Evolutionary conservation across 371 early-diverging fungal species (phyloP), one percentile per base, ranked within the genome.

Genomic region (Fennellomyces sp.): DNA sequence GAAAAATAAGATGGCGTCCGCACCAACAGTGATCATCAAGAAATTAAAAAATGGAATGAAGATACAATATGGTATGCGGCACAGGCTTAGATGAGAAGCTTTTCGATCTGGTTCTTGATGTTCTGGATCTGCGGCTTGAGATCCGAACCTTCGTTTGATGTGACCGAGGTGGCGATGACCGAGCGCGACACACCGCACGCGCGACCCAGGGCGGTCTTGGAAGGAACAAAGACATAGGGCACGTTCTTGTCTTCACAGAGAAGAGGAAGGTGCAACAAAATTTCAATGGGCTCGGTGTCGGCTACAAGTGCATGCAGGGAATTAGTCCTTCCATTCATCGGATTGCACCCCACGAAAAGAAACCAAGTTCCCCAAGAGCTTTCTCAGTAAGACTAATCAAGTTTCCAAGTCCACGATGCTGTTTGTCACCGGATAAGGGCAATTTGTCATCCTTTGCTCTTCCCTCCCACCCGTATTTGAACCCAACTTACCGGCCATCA

Each of bases 181-280:
- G 97, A 83, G 54, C 98, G 91, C 39, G 94, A 88, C 29, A 99
- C 96, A 73, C 97, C 97, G 80, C 99, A 99, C 48, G 99, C 99
- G 77, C 99, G 94, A 64, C 99, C 99, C 17, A 99, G 86, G 27
- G 98, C 96, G 29, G 85, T 88, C 89, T 96, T 95, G 73, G 96
- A 96, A 53, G 95, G 93, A 51, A 99, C 94, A 84, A 94, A 99
- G 52, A 94, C 76, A 68, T 99, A 99, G 48, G 98, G 96, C 23
- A 98, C 93, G 68, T 88, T 83, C 76, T 99, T 99, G 82, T 99
- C 99, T 85, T 99, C 99, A 85, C 99, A 99, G 62, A 99, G 84
- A 17, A 98, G 88, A 42, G 99, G 98, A 58, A 99, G 78, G 83
- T 99, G 97, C 52, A 97, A 87, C 54, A 98, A 85, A 70, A 99